Base-by-base conservation (phyloP, 805 yeast genomes). In the Ogataea paradorogensis region DNA sequence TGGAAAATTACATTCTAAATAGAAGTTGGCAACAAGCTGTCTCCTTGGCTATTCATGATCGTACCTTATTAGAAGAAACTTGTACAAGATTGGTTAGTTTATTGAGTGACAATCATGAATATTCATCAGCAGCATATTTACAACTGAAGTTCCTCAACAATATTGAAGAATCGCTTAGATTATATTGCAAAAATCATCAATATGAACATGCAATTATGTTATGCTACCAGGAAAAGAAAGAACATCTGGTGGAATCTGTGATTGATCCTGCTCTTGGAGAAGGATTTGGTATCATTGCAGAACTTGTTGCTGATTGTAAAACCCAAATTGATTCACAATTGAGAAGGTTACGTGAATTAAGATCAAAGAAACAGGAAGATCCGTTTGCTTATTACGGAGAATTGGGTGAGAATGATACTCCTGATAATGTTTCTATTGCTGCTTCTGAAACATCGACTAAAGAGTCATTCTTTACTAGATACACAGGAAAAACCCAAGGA, bases 401-500 rank as follows among this genome's bases (percentile, higher is more conserved):
- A 9, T 77, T 75, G 31, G 76, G 74, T 15, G 74, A 67, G 15
- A 74, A 70, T 28, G 95, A 87, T 54, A 78, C 86, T 10, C 90
- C 96, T 1, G 99, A 93, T 61, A 86, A 90, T 59, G 93, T 93
- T 8, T 90, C 98, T 0, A 75, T 93, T 48, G 98, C 97, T 0
- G 93, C 95, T 1, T 84, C 96, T 0, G 97, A 89, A 60, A 81
- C 95, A 0, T 87, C 97, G 0, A 86, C 95, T 0, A 84, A 86
- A 21, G 95, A 91, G 27, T 89, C 98, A 0, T 87, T 90, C 61
- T 86, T 88, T 67, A 93, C 99, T 1, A 76, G 95, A 58, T 93
- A 93, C 62, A 93, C 99, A 0, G 99, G 98, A 48, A 90, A 91
- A 63, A 90, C 98, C 1, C 73, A 84, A 1, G 96, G 96, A 16